A percentile compares a stretch with the other conserved stretches of the same genome.
These are phyloP conservation scores for Rhizoclosmatium globosum DNA, from an alignment of 192 early-diverging fungal species.

Conservation along the genomic window DNA sequence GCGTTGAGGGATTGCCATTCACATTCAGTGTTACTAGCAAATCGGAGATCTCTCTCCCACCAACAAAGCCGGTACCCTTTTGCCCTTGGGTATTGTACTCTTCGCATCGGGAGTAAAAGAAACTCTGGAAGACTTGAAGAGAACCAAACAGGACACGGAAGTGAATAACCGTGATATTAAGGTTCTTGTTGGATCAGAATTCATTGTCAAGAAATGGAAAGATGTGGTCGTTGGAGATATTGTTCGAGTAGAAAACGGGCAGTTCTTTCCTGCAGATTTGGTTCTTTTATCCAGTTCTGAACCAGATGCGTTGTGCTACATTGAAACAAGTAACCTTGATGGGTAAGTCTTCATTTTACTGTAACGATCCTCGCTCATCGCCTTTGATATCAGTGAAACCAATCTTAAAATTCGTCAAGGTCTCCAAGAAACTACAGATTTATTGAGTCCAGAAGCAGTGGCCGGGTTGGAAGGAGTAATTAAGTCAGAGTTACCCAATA, in stretches of 20 bases:
- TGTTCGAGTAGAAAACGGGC: conserved; percentile 84
- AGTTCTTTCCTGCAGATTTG: conserved; percentile 93
- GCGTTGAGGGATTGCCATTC: neutral
- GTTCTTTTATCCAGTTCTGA: conserved; percentile 90
- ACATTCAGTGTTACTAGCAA: conserved; percentile 68
- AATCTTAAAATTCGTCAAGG: conserved; percentile 98
- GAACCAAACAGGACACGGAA: conserved; percentile 56
- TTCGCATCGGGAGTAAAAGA: conserved; percentile 93
- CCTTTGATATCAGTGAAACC: conserved; percentile 74
- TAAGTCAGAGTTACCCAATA: conserved; percentile 94
- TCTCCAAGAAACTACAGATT: conserved; percentile 79
- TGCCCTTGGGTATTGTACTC: conserved; percentile 84
- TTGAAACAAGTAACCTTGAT: conserved; percentile 98
- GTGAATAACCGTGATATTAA: conserved; percentile 54
- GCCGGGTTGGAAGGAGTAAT: conserved; percentile 73
- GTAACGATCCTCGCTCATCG: neutral
- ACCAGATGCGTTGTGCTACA: conserved; percentile 96
- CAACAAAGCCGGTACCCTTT: conserved; percentile 86
- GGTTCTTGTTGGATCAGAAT: conserved; percentile 57
- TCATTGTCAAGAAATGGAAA: conserved; percentile 82
- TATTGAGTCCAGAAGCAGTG: conserved; percentile 76
- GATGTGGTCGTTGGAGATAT: conserved; percentile 92
- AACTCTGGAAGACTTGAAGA: conserved; percentile 82
- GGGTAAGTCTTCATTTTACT: conserved; percentile 63
- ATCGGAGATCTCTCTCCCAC: conserved; percentile 94